These are phyloP conservation scores for Mycena sanguinolenta DNA, from an alignment of 768 basidiomycete genomes.

Conservation along the genomic window DNA sequence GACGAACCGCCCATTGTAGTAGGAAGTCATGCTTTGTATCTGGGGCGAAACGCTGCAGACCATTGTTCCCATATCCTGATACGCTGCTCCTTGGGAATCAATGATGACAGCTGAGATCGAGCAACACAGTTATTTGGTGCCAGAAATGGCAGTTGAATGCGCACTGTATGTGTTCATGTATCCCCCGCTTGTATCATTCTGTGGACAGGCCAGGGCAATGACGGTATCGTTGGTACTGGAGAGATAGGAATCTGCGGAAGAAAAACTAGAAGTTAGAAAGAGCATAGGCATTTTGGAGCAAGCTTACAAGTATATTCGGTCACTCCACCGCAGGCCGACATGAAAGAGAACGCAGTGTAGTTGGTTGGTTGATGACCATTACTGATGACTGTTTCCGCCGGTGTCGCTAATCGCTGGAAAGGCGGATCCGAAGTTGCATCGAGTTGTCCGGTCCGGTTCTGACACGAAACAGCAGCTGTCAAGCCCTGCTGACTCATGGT, in stretches of 20 bases:
- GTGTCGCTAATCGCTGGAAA: not conserved
- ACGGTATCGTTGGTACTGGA: not conserved
- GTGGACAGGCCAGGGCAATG: not conserved
- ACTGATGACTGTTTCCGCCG: not conserved
- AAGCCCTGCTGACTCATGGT: conserved; percentile 1
- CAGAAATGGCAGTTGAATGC: not conserved
- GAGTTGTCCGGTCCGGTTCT: not conserved
- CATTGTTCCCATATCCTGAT: not conserved
- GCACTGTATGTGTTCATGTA: not conserved
- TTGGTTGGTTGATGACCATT: not conserved
- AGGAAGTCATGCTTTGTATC: not conserved
- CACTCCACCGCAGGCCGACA: not conserved
- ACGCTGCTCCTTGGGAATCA: not conserved
- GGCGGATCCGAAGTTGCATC: not conserved
- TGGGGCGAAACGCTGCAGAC: not conserved
- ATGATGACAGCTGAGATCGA: not conserved
- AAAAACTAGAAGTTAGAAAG: not conserved
- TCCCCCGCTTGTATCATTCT: not conserved
- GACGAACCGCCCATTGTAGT: not conserved
- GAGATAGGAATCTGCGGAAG: not conserved
- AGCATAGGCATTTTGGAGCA: not conserved
- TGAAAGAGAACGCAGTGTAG: not conserved
- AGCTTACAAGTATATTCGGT: not conserved
- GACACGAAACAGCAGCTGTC: not conserved
- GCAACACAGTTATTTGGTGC: not conserved